phyloP scores from a whole-genome alignment of 2,329 filamentous ascomycete species.

The Penicillium sp. region DNA sequence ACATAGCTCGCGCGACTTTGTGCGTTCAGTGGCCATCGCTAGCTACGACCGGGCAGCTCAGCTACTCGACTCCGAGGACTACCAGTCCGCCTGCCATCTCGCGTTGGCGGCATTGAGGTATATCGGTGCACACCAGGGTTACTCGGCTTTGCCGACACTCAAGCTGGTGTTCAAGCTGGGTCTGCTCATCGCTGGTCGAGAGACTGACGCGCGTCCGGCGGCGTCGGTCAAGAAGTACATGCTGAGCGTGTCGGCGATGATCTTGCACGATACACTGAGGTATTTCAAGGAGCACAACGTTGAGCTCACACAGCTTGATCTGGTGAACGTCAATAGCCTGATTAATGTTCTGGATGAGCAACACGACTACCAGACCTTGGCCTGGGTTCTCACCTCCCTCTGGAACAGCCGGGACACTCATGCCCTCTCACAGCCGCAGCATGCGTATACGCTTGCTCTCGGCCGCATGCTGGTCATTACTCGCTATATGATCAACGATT shows the following conservation, averaged over 20 bases:
- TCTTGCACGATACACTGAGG: neutral
- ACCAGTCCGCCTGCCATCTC: neutral
- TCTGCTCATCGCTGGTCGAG: neutral
- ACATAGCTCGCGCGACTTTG: neutral
- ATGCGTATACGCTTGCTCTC: neutral
- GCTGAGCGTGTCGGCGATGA: neutral
- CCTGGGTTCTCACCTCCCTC: neutral
- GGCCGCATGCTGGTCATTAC: neutral
- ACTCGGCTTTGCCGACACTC: neutral
- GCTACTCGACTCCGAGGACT: neutral
- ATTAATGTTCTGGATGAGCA: neutral
- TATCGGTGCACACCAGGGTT: neutral
- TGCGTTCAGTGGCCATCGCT: neutral
- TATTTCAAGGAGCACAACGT: neutral
- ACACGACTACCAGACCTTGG: neutral
- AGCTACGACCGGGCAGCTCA: neutral
- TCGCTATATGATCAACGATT: neutral
- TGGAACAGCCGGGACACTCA: neutral
- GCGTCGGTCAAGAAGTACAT: neutral
- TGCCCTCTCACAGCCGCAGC: neutral
- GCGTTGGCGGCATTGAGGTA: neutral
- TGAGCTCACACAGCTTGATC: neutral
- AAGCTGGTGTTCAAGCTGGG: neutral
- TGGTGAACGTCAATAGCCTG: neutral
- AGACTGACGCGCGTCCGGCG: neutral